These are phyloP conservation scores for Rhododendron mucronatum DNA, from an alignment of 148 eudicot species.

Conservation along the genomic window DNA sequence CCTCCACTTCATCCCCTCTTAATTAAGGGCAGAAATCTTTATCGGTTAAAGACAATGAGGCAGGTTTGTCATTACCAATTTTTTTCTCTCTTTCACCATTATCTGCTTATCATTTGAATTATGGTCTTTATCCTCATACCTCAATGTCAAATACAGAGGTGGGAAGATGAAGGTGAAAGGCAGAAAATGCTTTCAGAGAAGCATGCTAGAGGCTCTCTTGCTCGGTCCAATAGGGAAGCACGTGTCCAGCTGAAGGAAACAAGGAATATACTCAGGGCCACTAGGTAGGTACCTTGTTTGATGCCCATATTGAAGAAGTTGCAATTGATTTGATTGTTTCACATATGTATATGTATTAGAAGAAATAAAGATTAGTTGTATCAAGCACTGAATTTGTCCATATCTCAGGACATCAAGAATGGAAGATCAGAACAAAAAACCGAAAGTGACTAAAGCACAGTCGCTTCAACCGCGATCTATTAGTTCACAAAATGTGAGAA, in stretches of 20 bases:
- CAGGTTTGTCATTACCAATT: constrained; percentile 35
- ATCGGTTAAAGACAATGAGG: constrained; percentile 64
- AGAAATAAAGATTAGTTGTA: not conserved
- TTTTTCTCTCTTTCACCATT: not conserved
- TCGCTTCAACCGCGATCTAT: not conserved
- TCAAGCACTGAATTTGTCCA: not conserved
- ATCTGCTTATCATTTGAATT: not conserved
- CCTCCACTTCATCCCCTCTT: constrained; percentile 80
- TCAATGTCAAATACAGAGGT: constrained; percentile 35
- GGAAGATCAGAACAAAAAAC: constrained; percentile 10
- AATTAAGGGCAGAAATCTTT: constrained; percentile 86
- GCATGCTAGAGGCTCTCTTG: constrained; percentile 62
- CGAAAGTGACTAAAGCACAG: constrained; percentile 6
- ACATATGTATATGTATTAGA: not conserved
- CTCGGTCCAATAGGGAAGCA: constrained; percentile 56
- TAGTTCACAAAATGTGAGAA: constrained; percentile 4
- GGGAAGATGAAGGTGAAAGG: constrained; percentile 78
- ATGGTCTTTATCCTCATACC: not conserved
- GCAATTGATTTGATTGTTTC: not conserved
- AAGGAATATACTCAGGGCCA: constrained; percentile 22
- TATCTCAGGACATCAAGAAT: constrained; percentile 23
- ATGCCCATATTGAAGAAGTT: not conserved
- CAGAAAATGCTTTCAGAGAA: constrained; percentile 57
- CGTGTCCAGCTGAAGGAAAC: constrained; percentile 38
- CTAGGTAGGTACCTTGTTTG: constrained; percentile 17